These are phyloP conservation scores for Mycogone perniciosa DNA, from an alignment of 2,329 filamentous ascomycete genomes.

Conservation along the genomic window DNA sequence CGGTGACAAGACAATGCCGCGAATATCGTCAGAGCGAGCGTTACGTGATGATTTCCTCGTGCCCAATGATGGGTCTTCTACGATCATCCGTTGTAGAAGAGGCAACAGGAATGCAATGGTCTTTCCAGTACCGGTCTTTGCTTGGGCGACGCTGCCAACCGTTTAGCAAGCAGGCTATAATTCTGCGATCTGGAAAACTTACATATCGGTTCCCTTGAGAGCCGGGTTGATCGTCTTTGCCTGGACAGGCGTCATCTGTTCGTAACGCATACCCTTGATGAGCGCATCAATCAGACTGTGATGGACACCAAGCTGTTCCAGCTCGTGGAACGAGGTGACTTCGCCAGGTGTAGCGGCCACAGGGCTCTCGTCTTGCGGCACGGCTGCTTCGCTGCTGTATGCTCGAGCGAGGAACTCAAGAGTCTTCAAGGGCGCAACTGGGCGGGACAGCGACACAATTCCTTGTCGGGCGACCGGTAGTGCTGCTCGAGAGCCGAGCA, in stretches of 20 bases:
- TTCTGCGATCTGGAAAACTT: constrained; percentile 31
- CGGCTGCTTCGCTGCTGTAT: constrained; percentile 36
- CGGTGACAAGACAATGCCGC: constrained; percentile 67
- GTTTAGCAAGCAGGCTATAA: not conserved
- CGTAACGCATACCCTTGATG: constrained; percentile 65
- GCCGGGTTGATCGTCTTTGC: constrained; percentile 73
- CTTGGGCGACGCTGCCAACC: constrained; percentile 69
- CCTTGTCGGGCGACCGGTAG: constrained; percentile 20
- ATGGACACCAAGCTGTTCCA: constrained; percentile 49
- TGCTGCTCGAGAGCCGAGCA: constrained; percentile 23
- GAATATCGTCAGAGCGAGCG: constrained; percentile 51
- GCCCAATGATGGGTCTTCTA: constrained; percentile 55
- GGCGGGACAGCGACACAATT: constrained; percentile 16
- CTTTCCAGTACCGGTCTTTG: constrained; percentile 95
- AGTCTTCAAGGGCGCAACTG: constrained; percentile 16
- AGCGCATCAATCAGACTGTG: constrained; percentile 61
- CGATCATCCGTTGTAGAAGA: constrained; percentile 71
- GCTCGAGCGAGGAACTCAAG: constrained; percentile 23
- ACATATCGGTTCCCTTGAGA: constrained; percentile 77
- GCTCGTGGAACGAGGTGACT: constrained; percentile 38
- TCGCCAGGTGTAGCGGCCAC: constrained; percentile 15
- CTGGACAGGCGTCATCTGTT: constrained; percentile 90
- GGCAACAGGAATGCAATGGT: constrained; percentile 90
- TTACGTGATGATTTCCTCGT: constrained; percentile 29
- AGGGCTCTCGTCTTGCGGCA: constrained; percentile 17